Evolutionary conservation across 2,329 filamentous ascomycete genomes (phyloP).

Genomic region (Aspergillus glaucus): DNA sequence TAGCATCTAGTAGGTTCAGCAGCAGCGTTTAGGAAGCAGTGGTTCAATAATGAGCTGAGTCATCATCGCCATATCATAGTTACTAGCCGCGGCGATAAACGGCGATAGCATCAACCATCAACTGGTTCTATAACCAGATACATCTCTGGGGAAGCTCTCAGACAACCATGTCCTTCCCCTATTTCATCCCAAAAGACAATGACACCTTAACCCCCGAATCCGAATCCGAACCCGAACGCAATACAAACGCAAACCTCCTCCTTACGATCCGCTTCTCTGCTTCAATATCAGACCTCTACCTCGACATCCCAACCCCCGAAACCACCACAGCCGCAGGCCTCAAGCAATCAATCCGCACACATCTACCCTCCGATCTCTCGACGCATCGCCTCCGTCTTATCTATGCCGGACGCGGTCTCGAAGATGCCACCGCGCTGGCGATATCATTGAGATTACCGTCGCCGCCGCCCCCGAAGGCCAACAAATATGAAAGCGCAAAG

Average conservation of each 20-base stretch:
- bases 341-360: slow-evolving; percentile 72
- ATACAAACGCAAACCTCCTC: slow-evolving; percentile 45
- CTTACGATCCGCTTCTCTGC: slow-evolving; percentile 88
- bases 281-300: slow-evolving; percentile 72
- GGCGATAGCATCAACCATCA: too few relatives aligned
- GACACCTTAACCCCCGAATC: slow-evolving; percentile 6
- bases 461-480: slow-evolving; percentile 38
- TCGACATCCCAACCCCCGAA: slow-evolving; percentile 64
- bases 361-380: slow-evolving; percentile 58
- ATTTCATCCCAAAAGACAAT: not conserved
- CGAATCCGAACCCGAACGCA: slow-evolving; percentile 5
- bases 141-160: too few relatives aligned
- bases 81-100: too few relatives aligned
- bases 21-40: too few relatives aligned
- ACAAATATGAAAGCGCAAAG: slow-evolving; percentile 12
- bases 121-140: too few relatives aligned
- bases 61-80: too few relatives aligned
- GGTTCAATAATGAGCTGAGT: too few relatives aligned
- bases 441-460: slow-evolving; percentile 60
- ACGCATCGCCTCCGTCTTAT: slow-evolving; percentile 78
- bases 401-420: slow-evolving; percentile 77
- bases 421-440: slow-evolving; percentile 64
- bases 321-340: slow-evolving; percentile 69
- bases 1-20: too few relatives aligned
- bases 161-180: not conserved